Evolutionary conservation across 371 early-diverging fungal species (phyloP).

Genomic region (Circinella umbellata): DNA sequence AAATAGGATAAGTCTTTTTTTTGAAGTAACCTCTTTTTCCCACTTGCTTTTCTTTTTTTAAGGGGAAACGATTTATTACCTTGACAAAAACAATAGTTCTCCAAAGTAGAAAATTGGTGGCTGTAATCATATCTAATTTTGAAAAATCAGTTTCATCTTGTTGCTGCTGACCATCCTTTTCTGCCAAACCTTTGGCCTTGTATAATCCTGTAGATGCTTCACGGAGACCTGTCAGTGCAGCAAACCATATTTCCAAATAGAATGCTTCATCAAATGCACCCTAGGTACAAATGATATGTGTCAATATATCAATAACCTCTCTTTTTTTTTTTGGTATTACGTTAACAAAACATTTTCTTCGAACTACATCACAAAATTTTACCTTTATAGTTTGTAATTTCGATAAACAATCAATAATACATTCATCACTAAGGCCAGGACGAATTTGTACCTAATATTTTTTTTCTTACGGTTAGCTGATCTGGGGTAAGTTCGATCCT

Average conservation of each 20-base stretch:
- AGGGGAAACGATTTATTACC: slow-evolving; percentile 18
- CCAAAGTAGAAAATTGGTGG: slow-evolving; percentile 48
- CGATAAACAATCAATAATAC: slow-evolving; percentile 42
- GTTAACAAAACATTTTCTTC: not conserved
- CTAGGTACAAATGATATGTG: slow-evolving; percentile 15
- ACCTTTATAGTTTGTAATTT: slow-evolving; percentile 55
- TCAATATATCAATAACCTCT: too few relatives aligned
- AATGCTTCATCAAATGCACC: slow-evolving; percentile 57
- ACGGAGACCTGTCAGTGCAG: slow-evolving; percentile 49
- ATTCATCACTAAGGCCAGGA: slow-evolving; percentile 43
- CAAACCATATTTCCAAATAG: slow-evolving; percentile 51
- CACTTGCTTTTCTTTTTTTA: too few relatives aligned
- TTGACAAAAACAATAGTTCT: slow-evolving; percentile 47
- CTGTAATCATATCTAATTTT: slow-evolving; percentile 24
- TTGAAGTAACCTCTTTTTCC: not conserved
- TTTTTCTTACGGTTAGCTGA: not conserved
- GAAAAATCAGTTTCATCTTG: not conserved
- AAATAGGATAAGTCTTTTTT: not conserved
- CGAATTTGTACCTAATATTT: slow-evolving; percentile 44
- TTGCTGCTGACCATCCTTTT: slow-evolving; percentile 8
- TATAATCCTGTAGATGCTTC: slow-evolving; percentile 39
- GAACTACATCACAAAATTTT: not conserved
- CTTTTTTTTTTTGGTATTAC: too few relatives aligned
- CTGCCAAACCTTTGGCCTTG: not conserved
- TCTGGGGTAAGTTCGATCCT: not conserved